Evolutionary conservation across 2,329 filamentous ascomycete species (phyloP).

Genomic region (Scleromitrula shiraiana): DNA sequence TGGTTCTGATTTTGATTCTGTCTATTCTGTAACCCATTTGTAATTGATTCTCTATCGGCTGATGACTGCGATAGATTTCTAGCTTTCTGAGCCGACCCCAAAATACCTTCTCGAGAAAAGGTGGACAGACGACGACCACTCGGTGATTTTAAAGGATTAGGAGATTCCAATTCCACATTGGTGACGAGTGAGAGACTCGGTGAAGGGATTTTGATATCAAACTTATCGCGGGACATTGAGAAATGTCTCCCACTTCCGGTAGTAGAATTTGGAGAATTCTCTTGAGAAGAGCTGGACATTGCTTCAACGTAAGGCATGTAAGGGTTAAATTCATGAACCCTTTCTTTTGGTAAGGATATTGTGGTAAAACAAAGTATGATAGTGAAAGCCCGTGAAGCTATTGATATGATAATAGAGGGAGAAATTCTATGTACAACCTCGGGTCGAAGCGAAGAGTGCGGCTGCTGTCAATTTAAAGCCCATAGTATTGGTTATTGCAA

Average conservation of each 20-base stretch:
- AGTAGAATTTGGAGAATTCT: constrained; percentile 25
- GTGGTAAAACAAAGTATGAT: not conserved
- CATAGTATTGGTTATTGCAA: constrained; percentile 17
- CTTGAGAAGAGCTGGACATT: constrained; percentile 28
- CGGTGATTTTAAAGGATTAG: constrained; percentile 42
- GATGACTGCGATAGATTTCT: constrained; percentile 49
- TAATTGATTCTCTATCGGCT: constrained; percentile 33
- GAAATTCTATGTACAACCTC: constrained; percentile 6
- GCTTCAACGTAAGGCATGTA: constrained; percentile 12
- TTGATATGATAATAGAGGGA: constrained; percentile 3
- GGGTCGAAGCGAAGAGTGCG: constrained; percentile 7
- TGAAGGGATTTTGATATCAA: constrained; percentile 24
- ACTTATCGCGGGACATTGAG: constrained; percentile 27
- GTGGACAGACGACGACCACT: constrained; percentile 37
- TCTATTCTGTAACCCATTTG: constrained; percentile 36
- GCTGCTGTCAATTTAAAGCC: constrained; percentile 13
- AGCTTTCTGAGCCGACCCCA: constrained; percentile 45
- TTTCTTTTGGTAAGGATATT: not conserved
- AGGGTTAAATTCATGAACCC: constrained; percentile 15
- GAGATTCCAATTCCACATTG: constrained; percentile 18
- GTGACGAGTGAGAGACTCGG: constrained; percentile 23
- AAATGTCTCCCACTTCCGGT: constrained; percentile 21
- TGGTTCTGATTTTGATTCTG: constrained; percentile 11
- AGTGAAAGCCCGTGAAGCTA: not conserved
- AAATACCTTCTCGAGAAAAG: constrained; percentile 48